These are phyloP conservation scores for Aspergillus proliferans DNA, from an alignment of 2,329 filamentous ascomycete species.

Conservation along the genomic window DNA sequence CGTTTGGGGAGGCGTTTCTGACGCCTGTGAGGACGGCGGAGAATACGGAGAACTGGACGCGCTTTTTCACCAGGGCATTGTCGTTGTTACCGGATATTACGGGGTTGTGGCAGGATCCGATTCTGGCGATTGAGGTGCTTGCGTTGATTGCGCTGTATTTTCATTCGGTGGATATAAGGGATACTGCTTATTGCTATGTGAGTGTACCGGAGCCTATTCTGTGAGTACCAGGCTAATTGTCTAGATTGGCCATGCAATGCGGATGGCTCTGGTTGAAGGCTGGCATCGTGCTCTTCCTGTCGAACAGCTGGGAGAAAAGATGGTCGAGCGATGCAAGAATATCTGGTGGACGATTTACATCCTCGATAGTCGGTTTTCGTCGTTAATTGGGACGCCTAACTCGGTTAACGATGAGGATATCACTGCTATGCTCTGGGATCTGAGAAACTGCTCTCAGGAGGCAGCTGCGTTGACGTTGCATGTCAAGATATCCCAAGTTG, in stretches of 20 bases:
- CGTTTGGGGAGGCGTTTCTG: slow-evolving; percentile 48
- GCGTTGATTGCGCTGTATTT: slow-evolving; percentile 47
- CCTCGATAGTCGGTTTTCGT: slow-evolving; percentile 50
- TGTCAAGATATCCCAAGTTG: slow-evolving; percentile 36
- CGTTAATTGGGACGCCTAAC: slow-evolving; percentile 48
- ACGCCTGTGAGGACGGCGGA: slow-evolving; percentile 29
- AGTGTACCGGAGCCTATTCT: slow-evolving; percentile 6
- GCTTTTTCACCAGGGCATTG: slow-evolving; percentile 40
- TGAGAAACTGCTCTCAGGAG: slow-evolving; percentile 27
- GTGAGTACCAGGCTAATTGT: not conserved
- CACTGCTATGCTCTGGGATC: slow-evolving; percentile 38
- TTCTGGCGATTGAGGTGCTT: slow-evolving; percentile 42
- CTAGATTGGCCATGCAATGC: slow-evolving; percentile 51
- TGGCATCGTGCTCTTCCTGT: slow-evolving; percentile 50
- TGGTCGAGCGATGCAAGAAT: slow-evolving; percentile 45
- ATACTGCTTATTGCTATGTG: slow-evolving; percentile 46
- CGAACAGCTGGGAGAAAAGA: slow-evolving; percentile 38
- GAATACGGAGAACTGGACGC: slow-evolving; percentile 37
- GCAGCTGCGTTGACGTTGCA: slow-evolving; percentile 34
- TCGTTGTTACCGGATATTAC: slow-evolving; percentile 36
- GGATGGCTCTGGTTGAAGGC: slow-evolving; percentile 47
- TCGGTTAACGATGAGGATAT: slow-evolving; percentile 48
- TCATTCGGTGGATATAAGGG: slow-evolving; percentile 46
- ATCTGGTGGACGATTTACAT: slow-evolving; percentile 54
- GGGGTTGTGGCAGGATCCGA: slow-evolving; percentile 35